phyloP scores from a whole-genome alignment of 176 grass and related monocot genomes.

The Melocanna baccifera region DNA sequence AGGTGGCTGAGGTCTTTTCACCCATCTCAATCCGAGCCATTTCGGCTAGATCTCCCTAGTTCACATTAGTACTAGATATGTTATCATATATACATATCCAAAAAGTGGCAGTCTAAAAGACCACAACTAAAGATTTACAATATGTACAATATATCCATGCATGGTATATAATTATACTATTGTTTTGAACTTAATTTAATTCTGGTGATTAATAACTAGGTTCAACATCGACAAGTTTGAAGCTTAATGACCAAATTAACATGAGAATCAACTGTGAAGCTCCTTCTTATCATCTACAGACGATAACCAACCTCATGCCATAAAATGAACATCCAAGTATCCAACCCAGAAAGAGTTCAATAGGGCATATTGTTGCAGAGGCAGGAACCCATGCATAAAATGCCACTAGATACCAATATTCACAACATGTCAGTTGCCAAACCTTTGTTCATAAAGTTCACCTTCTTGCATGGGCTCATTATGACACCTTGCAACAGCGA shows the following conservation, averaged over 20 bases:
- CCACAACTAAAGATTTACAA: background rate
- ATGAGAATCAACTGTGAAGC: background rate
- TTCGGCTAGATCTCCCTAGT: no score
- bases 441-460: background rate
- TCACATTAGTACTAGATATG: no score
- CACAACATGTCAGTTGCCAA: background rate
- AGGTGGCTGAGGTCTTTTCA: no score
- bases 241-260: background rate
- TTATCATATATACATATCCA: background rate
- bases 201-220: background rate
- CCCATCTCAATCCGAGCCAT: no score
- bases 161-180: background rate
- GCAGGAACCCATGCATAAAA: slow-evolving; percentile 23
- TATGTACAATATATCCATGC: background rate
- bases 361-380: background rate
- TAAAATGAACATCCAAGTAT: background rate
- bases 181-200: background rate
- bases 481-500: background rate
- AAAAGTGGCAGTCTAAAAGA: background rate
- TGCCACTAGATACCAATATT: slow-evolving; percentile 19
- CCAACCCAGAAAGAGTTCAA: background rate
- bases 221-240: background rate
- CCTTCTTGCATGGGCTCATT: background rate
- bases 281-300: background rate
- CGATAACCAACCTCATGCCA: background rate